Evolutionary conservation across 768 basidiomycete species (phyloP).

Genomic region (Mycena vitilis): DNA sequence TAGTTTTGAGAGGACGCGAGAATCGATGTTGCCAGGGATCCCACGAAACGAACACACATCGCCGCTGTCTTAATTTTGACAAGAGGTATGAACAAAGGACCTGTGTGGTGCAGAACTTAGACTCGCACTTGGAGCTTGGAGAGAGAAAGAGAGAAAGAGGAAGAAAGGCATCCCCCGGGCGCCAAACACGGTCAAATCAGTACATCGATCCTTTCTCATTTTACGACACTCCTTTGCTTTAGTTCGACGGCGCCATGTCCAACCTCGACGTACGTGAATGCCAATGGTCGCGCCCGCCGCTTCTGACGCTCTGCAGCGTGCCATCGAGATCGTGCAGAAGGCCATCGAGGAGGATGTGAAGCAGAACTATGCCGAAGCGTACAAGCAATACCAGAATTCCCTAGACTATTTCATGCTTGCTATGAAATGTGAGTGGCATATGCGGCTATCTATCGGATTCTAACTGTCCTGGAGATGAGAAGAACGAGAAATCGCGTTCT

Average conservation of each 20-base stretch:
- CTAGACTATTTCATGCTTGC: constrained; percentile 99
- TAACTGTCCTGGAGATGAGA: constrained; percentile 70
- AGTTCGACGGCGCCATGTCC: constrained; percentile 20
- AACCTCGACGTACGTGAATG: constrained; percentile 34
- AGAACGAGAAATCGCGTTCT: constrained; percentile 91
- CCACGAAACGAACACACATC: too few relatives aligned
- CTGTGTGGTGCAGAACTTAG: too few relatives aligned
- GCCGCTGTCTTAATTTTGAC: too few relatives aligned
- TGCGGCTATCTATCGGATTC: constrained; percentile 3
- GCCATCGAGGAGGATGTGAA: constrained; percentile 95
- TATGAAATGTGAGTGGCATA: constrained; percentile 76
- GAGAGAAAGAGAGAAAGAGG: too few relatives aligned
- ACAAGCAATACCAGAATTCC: constrained; percentile 94
- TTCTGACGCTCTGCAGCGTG: constrained; percentile 49
- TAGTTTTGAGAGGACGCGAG: too few relatives aligned
- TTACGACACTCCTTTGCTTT: constrained; percentile 18
- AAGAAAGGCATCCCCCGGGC: too few relatives aligned
- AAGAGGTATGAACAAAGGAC: too few relatives aligned
- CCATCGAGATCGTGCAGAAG: constrained; percentile 91
- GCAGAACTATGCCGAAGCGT: constrained; percentile 93
- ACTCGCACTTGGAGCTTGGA: too few relatives aligned
- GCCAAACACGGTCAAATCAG: constrained; percentile 7
- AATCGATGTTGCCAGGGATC: too few relatives aligned
- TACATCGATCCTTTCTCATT: constrained; percentile 8
- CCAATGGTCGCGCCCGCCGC: background rate